Conservation (phyloP, 495 filamentous ascomycete genomes). For the Filosporella fistucella region DNA sequence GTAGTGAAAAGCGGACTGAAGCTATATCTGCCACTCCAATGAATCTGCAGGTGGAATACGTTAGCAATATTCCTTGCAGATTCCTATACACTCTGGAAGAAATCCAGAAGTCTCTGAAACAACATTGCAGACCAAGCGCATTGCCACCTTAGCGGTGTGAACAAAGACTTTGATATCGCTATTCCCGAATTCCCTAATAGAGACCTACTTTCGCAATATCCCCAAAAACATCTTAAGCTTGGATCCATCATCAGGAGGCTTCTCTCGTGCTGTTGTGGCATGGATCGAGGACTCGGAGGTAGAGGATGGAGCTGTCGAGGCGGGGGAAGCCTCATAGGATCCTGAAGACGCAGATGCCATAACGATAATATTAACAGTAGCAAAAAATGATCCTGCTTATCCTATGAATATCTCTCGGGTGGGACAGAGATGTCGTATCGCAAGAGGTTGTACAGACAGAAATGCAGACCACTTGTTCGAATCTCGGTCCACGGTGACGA, state of each 20-base stretch:
- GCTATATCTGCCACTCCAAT: conserved; percentile 91
- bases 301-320: conserved; percentile 25
- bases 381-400: no score
- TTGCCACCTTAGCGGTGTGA: background rate
- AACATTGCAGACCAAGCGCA: background rate
- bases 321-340: conserved; percentile 20
- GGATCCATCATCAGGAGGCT: conserved; percentile 70
- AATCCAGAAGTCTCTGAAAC: background rate
- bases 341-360: conserved; percentile 21
- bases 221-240: conserved; percentile 81
- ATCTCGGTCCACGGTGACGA: no score
- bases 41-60: conserved; percentile 15
- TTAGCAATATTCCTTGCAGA: background rate
- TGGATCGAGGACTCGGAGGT: conserved; percentile 9
- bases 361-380: no score
- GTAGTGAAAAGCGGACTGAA: conserved; percentile 90
- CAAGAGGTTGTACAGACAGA: no score
- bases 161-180: background rate
- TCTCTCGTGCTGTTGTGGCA: conserved; percentile 37
- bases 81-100: background rate
- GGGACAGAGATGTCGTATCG: no score
- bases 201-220: conserved; percentile 72
- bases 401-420: no score
- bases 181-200: background rate
- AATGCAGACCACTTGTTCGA: no score